Conservation (phyloP, 2,329 filamentous ascomycete genomes). For the Ceratocystiopsis sp. region DNA sequence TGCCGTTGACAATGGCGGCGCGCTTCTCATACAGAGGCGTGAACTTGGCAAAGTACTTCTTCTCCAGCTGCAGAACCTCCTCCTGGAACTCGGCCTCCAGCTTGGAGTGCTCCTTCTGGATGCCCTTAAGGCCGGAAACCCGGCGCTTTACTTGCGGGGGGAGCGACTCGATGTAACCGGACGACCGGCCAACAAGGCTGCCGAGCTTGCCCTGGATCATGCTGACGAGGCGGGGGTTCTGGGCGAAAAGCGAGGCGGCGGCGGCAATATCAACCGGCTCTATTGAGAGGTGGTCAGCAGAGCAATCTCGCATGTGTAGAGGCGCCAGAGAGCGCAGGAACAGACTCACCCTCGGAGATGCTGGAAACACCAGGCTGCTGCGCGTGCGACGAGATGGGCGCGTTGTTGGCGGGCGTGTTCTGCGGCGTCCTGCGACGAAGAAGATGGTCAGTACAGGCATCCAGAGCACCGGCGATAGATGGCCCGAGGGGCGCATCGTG, state of each 20-base stretch:
- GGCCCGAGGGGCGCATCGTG: too few relatives aligned
- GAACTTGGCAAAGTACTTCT: slow-evolving; percentile 99
- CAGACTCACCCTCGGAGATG: slow-evolving; percentile 77
- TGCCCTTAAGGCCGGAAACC: slow-evolving; percentile 88
- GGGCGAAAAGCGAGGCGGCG: slow-evolving; percentile 83
- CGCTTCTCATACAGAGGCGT: slow-evolving; percentile 94
- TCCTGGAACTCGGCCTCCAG: slow-evolving; percentile 97
- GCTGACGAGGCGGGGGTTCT: slow-evolving; percentile 84
- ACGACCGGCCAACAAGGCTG: slow-evolving; percentile 82
- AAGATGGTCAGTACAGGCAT: too few relatives aligned
- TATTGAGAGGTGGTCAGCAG: slow-evolving; percentile 21
- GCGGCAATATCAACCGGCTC: slow-evolving; percentile 80
- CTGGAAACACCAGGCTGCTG: slow-evolving; percentile 86
- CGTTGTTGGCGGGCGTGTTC: slow-evolving; percentile 90
- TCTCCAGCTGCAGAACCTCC: slow-evolving; percentile 93
- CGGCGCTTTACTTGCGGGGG: slow-evolving; percentile 78
- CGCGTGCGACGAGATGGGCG: slow-evolving; percentile 92
- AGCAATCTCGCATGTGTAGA: too few relatives aligned
- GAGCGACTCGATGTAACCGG: slow-evolving; percentile 94
- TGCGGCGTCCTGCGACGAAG: slow-evolving; percentile 62
- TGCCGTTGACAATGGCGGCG: slow-evolving; percentile 79
- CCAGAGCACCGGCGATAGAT: background rate
- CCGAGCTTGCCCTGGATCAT: slow-evolving; percentile 98
- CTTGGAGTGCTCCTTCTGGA: slow-evolving; percentile 97
- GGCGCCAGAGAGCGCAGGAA: too few relatives aligned